Conservation (phyloP, 2,329 filamentous ascomycete genomes). For the Rhexocercosporidium sp. region DNA sequence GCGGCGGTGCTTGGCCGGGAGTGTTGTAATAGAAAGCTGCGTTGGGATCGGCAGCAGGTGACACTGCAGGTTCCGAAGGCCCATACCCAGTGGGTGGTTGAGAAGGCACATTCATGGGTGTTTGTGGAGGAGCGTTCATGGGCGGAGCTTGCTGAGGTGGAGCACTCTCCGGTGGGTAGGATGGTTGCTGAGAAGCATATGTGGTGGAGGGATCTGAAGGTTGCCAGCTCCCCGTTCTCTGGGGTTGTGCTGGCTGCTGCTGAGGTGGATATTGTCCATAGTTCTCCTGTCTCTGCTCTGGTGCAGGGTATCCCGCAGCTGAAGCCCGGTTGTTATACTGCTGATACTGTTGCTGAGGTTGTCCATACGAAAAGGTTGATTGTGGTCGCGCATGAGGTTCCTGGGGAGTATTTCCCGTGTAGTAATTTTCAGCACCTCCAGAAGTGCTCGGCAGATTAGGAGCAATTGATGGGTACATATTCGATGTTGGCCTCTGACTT, state of each 20-base stretch:
- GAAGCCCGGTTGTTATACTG: slow-evolving; percentile 40
- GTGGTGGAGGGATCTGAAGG: slow-evolving; percentile 31
- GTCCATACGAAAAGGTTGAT: slow-evolving; percentile 55
- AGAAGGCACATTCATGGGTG: slow-evolving; percentile 35
- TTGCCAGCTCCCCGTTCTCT: slow-evolving; percentile 59
- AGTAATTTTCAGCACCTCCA: slow-evolving; percentile 77
- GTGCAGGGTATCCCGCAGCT: slow-evolving; percentile 30
- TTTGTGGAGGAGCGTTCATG: slow-evolving; percentile 30
- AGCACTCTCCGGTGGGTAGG: slow-evolving; percentile 33
- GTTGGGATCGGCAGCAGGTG: slow-evolving; percentile 55
- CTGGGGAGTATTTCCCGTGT: slow-evolving; percentile 67
- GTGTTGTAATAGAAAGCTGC: slow-evolving; percentile 63
- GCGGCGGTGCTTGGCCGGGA: slow-evolving; percentile 52
- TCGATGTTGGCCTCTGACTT: slow-evolving; percentile 55
- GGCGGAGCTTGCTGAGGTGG: slow-evolving; percentile 27
- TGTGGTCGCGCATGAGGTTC: slow-evolving; percentile 56
- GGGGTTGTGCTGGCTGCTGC: slow-evolving; percentile 51
- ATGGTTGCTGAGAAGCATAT: slow-evolving; percentile 29
- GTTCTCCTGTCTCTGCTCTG: slow-evolving; percentile 32
- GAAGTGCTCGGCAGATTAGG: slow-evolving; percentile 53
- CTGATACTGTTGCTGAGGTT: slow-evolving; percentile 51
- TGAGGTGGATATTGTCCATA: slow-evolving; percentile 43
- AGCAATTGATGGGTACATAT: slow-evolving; percentile 75
- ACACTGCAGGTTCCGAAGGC: slow-evolving; percentile 42
- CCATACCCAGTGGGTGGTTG: slow-evolving; percentile 44